These are phyloP conservation scores for Avena insularis DNA, from an alignment of 176 grass and related monocot genomes.

Conservation along the genomic window DNA sequence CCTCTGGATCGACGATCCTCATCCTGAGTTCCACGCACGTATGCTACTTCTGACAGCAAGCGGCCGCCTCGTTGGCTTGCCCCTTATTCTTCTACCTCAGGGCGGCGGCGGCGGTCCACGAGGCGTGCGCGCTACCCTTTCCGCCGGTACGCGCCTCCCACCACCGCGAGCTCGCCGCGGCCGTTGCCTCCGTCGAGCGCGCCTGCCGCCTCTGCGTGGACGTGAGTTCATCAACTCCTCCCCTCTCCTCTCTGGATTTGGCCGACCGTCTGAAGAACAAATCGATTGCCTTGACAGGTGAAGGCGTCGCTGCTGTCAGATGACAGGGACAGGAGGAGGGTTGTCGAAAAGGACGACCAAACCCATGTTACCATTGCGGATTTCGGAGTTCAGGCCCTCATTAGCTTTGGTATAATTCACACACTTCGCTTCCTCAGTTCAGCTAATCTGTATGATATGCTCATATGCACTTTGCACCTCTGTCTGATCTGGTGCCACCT, in stretches of 20 bases:
- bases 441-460: neutral
- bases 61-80: no score
- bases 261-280: neutral
- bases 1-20: no score
- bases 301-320: slow-evolving; percentile 72
- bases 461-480: slow-evolving; percentile 18
- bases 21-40: no score
- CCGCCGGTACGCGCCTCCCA: slow-evolving; percentile 48
- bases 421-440: slow-evolving; percentile 10
- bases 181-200: slow-evolving; percentile 59
- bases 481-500: slow-evolving; percentile 25
- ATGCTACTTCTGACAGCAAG: no score
- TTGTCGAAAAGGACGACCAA: slow-evolving; percentile 83
- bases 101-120: neutral
- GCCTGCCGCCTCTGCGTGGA: slow-evolving; percentile 82
- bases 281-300: slow-evolving; percentile 56
- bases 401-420: slow-evolving; percentile 77
- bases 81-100: no score
- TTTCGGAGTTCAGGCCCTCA: slow-evolving; percentile 88
- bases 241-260: neutral
- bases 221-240: slow-evolving; percentile 46
- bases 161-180: slow-evolving; percentile 68
- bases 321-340: slow-evolving; percentile 38
- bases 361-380: slow-evolving; percentile 80
- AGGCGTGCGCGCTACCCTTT: slow-evolving; percentile 60